Base-by-base conservation (phyloP, 345 rosid species). In the Populus ilicifolia region DNA sequence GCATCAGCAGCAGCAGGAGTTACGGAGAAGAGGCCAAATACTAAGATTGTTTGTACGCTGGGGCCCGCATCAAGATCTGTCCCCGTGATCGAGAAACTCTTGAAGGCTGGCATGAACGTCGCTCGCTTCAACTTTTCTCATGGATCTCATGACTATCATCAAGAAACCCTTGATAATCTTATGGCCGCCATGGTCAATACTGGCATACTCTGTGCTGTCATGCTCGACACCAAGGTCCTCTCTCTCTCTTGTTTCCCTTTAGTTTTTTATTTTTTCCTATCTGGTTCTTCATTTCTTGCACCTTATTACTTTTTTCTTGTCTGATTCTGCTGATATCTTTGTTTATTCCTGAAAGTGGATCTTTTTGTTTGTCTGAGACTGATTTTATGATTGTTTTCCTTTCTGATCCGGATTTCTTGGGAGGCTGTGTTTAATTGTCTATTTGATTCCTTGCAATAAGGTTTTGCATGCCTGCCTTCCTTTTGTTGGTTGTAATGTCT, bases 41-140 rank as follows among this genome's bases (percentile, higher is more conserved):
- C 99, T 50, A 93, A 96, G 91, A 93, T 93, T 85, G 97, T 96
- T 1, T 96, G 99, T 81, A 96, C 98, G 2, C 89, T 95, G 5
- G 99, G 99, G 9, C 98, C 98, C 0, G 92, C 93, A 35, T 93
- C 97, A 44, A 85, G 99, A 86, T 92, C 99, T 29, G 85, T 92
- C 14, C 85, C 87, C 14, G 88, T 90, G 98, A 7, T 85, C 1
- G 99, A 95, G 89, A 95, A 93, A 88, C 93, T 95, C 20, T 83
- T 95, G 67, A 85, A 44, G 69, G 99, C 94, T 4, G 99, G 99
- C 78, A 95, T 95, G 82, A 83, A 83, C 75, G 82, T 83, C 5
- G 85, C 85, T 27, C 82, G 85, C 65, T 83, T 83, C 75, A 95
- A 95, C 85, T 95, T 95, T 85, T 95, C 99, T 6, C 99, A 95